A percentile compares a stretch with the other conserved stretches of the same genome.
Evolutionary conservation across 2,329 filamentous ascomycete genomes (phyloP).

Genomic region (Ilyonectria mors-panacis): DNA sequence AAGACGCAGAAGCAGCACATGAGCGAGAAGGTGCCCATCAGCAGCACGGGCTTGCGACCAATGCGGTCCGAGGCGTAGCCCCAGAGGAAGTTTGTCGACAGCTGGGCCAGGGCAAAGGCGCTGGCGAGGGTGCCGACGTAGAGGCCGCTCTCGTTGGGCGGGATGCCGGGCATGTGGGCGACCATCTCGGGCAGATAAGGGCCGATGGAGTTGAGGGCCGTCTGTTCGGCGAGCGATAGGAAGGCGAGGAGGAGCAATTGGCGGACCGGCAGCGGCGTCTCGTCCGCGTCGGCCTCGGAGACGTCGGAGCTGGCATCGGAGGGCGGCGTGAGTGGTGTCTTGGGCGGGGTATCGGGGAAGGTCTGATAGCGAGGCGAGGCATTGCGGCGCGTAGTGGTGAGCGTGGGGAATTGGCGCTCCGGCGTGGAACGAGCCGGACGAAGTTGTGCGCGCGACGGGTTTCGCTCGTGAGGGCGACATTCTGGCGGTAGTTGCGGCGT

Average conservation of each 20-base stretch:
- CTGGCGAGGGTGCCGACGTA: constrained; percentile 94
- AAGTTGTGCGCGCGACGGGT: constrained; percentile 44
- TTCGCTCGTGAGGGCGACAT: constrained; percentile 42
- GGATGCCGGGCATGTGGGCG: constrained; percentile 85
- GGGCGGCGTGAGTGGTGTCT: constrained; percentile 66
- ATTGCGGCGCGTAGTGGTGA: constrained; percentile 55
- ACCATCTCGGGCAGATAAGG: constrained; percentile 97
- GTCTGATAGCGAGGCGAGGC: constrained; percentile 80
- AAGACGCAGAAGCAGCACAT: constrained; percentile 87
- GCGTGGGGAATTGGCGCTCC: constrained; percentile 64
- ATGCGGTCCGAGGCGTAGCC: constrained; percentile 74
- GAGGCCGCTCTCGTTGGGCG: constrained; percentile 79
- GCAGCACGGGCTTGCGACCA: constrained; percentile 81
- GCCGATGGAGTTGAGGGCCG: constrained; percentile 94
- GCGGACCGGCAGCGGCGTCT: constrained; percentile 83
- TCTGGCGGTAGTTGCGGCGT: neutral
- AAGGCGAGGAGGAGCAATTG: constrained; percentile 90
- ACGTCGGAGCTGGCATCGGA: constrained; percentile 46
- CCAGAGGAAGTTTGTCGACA: constrained; percentile 84
- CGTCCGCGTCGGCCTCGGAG: constrained; percentile 59
- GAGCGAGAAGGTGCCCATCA: constrained; percentile 86
- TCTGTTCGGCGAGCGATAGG: constrained; percentile 94
- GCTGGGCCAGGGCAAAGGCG: constrained; percentile 91
- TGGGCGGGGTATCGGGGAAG: constrained; percentile 82
- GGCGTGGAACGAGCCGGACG: constrained; percentile 67